Conservation (phyloP, 192 early-diverging fungal species). For the Coemansia sp. region DNA sequence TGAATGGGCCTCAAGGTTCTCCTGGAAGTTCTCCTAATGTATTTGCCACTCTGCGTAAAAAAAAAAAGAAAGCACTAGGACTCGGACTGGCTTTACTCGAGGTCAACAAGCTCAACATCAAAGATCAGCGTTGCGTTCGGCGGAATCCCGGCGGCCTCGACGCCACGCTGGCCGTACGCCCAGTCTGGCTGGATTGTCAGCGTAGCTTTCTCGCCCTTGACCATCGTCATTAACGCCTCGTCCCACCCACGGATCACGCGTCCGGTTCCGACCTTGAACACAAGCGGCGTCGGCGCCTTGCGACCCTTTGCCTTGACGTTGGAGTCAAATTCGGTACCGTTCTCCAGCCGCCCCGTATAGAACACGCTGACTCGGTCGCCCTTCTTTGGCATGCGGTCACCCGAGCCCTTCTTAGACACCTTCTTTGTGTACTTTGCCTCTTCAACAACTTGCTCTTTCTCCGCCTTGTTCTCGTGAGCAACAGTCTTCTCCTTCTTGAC, state of each 20-base stretch:
- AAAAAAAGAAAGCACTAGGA: no score
- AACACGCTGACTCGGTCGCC: slow-evolving; percentile 66
- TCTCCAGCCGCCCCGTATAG: slow-evolving; percentile 70
- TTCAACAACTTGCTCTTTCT: slow-evolving; percentile 24
- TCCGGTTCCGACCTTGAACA: slow-evolving; percentile 90
- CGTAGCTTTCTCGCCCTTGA: slow-evolving; percentile 80
- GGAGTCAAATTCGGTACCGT: slow-evolving; percentile 71
- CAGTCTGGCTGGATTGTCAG: slow-evolving; percentile 80
- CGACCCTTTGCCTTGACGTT: slow-evolving; percentile 59
- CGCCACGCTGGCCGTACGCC: slow-evolving; percentile 80
- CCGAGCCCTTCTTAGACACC: slow-evolving; percentile 66
- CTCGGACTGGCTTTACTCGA: no score
- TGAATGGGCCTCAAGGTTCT: no score
- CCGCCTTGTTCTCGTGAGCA: neutral
- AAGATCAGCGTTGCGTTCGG: slow-evolving; percentile 78
- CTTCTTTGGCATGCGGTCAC: slow-evolving; percentile 58
- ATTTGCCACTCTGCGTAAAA: no score
- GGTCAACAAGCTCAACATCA: slow-evolving; percentile 72
- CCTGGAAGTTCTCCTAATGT: no score
- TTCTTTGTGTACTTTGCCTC: slow-evolving; percentile 66
- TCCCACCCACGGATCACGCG: slow-evolving; percentile 89
- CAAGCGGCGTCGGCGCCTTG: slow-evolving; percentile 67
- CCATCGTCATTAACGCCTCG: slow-evolving; percentile 86
- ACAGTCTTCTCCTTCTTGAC: slow-evolving; percentile 37
- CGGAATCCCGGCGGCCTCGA: slow-evolving; percentile 69